A percentile compares a stretch with the other conserved stretches of the same genome.
Conservation (phyloP, 2,329 filamentous ascomycete genomes). For the Magnaporthiopsis incrustans region DNA sequence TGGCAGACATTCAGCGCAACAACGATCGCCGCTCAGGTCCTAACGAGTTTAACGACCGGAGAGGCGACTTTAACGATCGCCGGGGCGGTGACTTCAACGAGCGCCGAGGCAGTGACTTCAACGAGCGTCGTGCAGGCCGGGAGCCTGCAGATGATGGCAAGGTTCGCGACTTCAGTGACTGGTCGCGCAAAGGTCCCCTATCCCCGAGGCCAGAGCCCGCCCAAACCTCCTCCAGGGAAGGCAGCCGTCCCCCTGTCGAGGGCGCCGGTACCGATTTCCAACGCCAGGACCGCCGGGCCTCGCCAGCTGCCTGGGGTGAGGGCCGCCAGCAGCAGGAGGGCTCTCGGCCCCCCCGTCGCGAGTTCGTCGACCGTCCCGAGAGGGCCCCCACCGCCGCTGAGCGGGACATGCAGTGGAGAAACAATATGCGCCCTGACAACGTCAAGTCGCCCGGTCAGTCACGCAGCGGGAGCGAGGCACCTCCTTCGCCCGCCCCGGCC, state of each 20-base stretch:
- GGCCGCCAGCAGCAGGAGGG: constrained; percentile 57
- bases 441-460: constrained; percentile 57
- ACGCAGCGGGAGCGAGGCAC: constrained; percentile 67
- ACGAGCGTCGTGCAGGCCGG: constrained; percentile 61
- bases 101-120: constrained; percentile 47
- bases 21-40: constrained; percentile 37
- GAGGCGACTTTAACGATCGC: not conserved
- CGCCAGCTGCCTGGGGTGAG: constrained; percentile 71
- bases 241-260: constrained; percentile 42
- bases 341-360: constrained; percentile 70
- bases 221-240: constrained; percentile 42
- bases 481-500: constrained; percentile 58
- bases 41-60: constrained; percentile 53
- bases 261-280: constrained; percentile 53
- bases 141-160: constrained; percentile 67
- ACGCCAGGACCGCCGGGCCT: constrained; percentile 56
- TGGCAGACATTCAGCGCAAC: constrained; percentile 28
- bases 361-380: constrained; percentile 66
- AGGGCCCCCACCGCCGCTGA: constrained; percentile 80
- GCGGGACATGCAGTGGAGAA: constrained; percentile 87
- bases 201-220: constrained; percentile 57
- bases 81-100: constrained; percentile 43
- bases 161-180: constrained; percentile 74
- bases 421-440: constrained; percentile 80
- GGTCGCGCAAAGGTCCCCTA: constrained; percentile 91